phyloP scores from a whole-genome alignment of 2,329 filamentous ascomycete genomes.

The Penicillium hordei region DNA sequence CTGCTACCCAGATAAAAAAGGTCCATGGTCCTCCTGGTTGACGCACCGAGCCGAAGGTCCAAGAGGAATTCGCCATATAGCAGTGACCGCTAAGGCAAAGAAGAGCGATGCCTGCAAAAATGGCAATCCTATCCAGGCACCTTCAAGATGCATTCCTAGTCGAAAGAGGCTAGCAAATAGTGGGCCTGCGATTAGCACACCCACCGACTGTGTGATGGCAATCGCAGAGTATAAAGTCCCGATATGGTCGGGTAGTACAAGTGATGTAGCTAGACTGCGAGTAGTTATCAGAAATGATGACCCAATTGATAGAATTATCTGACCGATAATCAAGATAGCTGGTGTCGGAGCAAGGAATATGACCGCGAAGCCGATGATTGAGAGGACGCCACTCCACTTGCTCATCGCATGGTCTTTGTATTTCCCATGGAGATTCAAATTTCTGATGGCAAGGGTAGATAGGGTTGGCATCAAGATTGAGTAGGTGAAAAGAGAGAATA shows the following conservation, averaged over 20 bases:
- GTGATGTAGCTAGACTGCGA: conserved; percentile 28
- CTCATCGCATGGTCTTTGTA: conserved; percentile 24
- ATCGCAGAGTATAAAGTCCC: conserved; percentile 31
- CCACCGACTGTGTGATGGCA: conserved; percentile 23
- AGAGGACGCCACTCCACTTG: conserved; percentile 20
- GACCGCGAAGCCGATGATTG: conserved; percentile 20
- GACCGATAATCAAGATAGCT: conserved; percentile 19
- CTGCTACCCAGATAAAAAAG: conserved; percentile 8
- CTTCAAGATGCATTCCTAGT: conserved; percentile 26
- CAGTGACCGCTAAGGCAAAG: conserved; percentile 15
- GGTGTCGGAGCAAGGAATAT: conserved; percentile 20
- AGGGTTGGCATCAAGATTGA: conserved; percentile 26
- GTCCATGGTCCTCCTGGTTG: conserved; percentile 9
- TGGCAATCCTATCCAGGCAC: conserved; percentile 29
- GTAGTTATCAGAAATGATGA: conserved; percentile 21
- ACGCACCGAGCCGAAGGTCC: not conserved
- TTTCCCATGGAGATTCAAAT: conserved; percentile 21
- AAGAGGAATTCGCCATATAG: conserved; percentile 14
- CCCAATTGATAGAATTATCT: conserved; percentile 28
- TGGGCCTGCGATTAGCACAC: conserved; percentile 25
- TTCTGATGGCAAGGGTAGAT: conserved; percentile 15
- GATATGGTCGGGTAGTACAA: conserved; percentile 28
- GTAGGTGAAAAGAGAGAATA: conserved; percentile 21
- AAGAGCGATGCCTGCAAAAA: conserved; percentile 26
- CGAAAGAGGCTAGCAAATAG: conserved; percentile 29